Evolutionary conservation across 495 filamentous ascomycete species (phyloP), one percentile per base, ranked within the genome.

Genomic region (Chlorociboria aeruginascens): DNA sequence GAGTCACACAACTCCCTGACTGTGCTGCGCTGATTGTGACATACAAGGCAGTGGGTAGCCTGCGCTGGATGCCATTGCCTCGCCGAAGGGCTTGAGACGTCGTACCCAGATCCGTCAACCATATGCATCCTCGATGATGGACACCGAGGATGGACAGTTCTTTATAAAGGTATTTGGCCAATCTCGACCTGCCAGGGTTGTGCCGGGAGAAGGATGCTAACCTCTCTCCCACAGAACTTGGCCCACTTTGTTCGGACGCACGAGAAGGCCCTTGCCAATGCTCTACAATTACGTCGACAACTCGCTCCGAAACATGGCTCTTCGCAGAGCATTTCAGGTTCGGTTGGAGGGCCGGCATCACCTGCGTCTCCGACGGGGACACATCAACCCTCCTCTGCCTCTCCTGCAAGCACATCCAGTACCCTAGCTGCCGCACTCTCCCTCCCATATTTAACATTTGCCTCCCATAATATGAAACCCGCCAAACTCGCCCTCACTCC

Each of bases 261-360:
- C 67, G 92, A 98, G 64, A 95, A 93, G 68, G 92, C 88, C 25
- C 78, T 98, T 50, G 92, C 92, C 54, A 97, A 97, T 67, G 90
- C 92, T 51, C 72, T 96, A 32, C 92, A 95, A 62, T 71, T 89
- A 45, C 79, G 77, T 57, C 76, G 81, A 47, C 85, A 86, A 54
- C 73, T 66, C 31, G 55, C 58, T 13, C 68, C 73, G 49, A 81
- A 76, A 62, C 73, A 88, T 81, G 81, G 70, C 43, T 66, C 71
- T 40, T 74, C 75, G 40, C 71, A 76, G 50, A 73, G 69, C 56
- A 63, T 74, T 43, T 61, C 74, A 44, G 62, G 62, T 8, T 65
- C 70, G 40, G 63, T 70, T 37, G 63, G 61, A 63, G 58, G 65
- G 45, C 70, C 72, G 34, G 66, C 63, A 12, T 56, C 65, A 43